A percentile compares a stretch with the other conserved stretches of the same genome.
Conservation (phyloP, 768 basidiomycete species). For the Trametes cubensis region DNA sequence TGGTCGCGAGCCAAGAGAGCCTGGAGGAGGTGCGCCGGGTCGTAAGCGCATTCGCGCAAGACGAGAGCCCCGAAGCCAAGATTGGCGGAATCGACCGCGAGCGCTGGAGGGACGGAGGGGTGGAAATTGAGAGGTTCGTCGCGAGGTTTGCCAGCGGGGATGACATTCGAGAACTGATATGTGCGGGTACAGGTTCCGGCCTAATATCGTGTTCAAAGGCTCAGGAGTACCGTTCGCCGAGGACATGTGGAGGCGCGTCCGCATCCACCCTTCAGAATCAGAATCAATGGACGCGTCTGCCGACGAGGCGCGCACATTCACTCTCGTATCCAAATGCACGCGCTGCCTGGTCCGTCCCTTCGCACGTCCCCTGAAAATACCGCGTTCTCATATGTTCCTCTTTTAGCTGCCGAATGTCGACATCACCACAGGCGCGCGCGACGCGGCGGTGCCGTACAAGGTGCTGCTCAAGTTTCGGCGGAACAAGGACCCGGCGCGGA, state of each 20-base stretch:
- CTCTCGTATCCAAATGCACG: conserved; percentile 67
- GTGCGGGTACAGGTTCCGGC: conserved; percentile 60
- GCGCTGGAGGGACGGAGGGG: conserved; percentile 51
- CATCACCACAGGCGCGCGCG: conserved; percentile 62
- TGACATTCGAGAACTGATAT: background rate
- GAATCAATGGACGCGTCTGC: conserved; percentile 1
- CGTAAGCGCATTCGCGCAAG: conserved; percentile 51
- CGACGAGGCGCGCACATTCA: conserved; percentile 39
- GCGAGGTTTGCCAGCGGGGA: background rate
- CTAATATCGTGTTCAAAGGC: conserved; percentile 73
- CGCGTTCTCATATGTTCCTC: conserved; percentile 5
- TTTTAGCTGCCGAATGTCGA: conserved; percentile 73
- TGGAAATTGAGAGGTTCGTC: conserved; percentile 62
- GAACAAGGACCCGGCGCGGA: conserved; percentile 53
- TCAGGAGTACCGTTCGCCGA: conserved; percentile 69
- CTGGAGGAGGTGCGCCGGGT: conserved; percentile 53
- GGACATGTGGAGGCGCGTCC: conserved; percentile 67
- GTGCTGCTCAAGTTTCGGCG: conserved; percentile 72
- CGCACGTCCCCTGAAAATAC: conserved; percentile 12
- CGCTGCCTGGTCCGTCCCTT: conserved; percentile 67
- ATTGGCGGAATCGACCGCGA: conserved; percentile 37
- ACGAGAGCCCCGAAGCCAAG: conserved; percentile 33
- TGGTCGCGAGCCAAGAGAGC: conserved; percentile 71
- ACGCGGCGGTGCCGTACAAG: conserved; percentile 76
- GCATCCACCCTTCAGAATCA: conserved; percentile 42